These are phyloP conservation scores for Pichia ethanolica DNA, from an alignment of 805 yeast species.

Conservation along the genomic window DNA sequence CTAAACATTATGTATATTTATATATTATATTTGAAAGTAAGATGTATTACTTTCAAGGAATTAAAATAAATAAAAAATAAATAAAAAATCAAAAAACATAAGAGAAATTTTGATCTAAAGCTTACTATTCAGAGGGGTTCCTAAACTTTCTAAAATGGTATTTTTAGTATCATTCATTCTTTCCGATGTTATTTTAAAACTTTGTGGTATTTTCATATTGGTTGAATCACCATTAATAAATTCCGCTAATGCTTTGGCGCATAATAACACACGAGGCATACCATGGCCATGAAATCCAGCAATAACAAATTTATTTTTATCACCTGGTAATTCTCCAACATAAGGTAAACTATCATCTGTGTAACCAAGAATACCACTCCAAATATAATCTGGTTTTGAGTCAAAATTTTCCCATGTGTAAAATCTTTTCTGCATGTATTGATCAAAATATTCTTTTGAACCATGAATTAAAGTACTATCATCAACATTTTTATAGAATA, in stretches of 20 bases:
- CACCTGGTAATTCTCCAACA: slow-evolving; percentile 33
- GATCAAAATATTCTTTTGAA: slow-evolving; percentile 19
- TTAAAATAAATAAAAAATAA: too few relatives aligned
- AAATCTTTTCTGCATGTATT: slow-evolving; percentile 26
- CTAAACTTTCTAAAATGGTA: too few relatives aligned
- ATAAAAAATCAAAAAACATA: too few relatives aligned
- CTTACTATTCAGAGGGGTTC: too few relatives aligned
- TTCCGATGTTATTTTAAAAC: too few relatives aligned
- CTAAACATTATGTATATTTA: too few relatives aligned
- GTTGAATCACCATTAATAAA: too few relatives aligned
- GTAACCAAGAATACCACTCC: slow-evolving; percentile 45
- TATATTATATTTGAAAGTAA: too few relatives aligned
- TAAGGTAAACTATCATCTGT: slow-evolving; percentile 35
- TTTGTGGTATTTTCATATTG: too few relatives aligned
- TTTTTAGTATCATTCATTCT: too few relatives aligned
- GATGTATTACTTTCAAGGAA: too few relatives aligned
- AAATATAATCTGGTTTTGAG: slow-evolving; percentile 22
- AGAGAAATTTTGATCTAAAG: too few relatives aligned
- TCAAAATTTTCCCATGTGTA: slow-evolving; percentile 28
- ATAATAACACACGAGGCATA: slow-evolving; percentile 38
- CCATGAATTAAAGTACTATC: slow-evolving; percentile 27
- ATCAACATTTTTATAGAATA: slow-evolving; percentile 27
- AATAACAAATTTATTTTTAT: slow-evolving; percentile 29
- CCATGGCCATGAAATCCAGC: slow-evolving; percentile 49
- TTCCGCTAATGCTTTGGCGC: slow-evolving; percentile 33